Percentiles rank a stretch among this genome's conserved stretches.
These are phyloP conservation scores for Vicia villosa DNA, from an alignment of 306 rosid genomes.

Conservation along the genomic window DNA sequence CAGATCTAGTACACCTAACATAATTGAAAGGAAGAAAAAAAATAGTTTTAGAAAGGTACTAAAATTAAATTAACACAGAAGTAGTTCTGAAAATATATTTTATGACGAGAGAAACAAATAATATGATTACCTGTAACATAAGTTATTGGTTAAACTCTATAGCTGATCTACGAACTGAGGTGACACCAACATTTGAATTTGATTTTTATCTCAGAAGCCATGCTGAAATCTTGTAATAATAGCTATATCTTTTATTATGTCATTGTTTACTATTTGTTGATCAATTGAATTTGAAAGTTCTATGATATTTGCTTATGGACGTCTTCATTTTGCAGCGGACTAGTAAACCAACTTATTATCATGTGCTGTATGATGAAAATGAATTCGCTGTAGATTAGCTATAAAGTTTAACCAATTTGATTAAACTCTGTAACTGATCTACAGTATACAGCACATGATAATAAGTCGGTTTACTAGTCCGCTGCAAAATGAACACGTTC, in stretches of 20 bases:
- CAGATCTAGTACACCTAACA: conserved; percentile 51
- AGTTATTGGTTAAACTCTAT: conserved; percentile 39
- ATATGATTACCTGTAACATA: conserved; percentile 45
- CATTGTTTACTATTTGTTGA: not conserved
- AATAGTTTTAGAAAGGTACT: too few species aligned
- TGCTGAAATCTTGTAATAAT: conserved; percentile 63
- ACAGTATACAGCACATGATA: conserved; percentile 48
- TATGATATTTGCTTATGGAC: not conserved
- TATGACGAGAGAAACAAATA: not conserved
- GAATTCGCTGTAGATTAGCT: conserved; percentile 44
- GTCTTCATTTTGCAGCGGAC: too few species aligned
- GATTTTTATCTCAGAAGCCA: conserved; percentile 85
- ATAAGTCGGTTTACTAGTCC: conserved; percentile 45
- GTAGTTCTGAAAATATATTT: not conserved
- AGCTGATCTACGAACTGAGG: conserved; percentile 33
- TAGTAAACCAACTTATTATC: conserved; percentile 49
- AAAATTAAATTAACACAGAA: too few species aligned
- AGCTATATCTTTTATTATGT: not conserved
- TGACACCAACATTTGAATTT: conserved; percentile 60
- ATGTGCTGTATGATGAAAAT: conserved; percentile 36
- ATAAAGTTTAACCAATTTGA: too few species aligned
- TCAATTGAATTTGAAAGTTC: not conserved
- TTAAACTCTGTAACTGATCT: conserved; percentile 25
- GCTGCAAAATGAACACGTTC: not conserved
- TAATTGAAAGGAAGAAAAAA: conserved; percentile 33